These are phyloP conservation scores for Juncus inflexus DNA, from an alignment of 176 grass and related monocot genomes.

Conservation along the genomic window DNA sequence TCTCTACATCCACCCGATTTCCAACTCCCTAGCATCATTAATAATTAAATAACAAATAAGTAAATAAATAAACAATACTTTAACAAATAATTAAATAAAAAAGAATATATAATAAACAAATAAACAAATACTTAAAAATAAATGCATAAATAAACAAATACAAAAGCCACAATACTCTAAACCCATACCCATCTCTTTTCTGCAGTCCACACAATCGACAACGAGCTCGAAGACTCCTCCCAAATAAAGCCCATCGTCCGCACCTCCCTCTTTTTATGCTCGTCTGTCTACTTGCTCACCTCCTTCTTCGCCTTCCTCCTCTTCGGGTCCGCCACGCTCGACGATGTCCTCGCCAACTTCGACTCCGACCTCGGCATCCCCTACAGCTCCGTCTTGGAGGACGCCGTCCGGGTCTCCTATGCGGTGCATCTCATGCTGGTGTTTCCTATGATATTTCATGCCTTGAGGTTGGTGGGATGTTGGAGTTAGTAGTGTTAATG, in stretches of 20 bases:
- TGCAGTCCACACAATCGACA: conserved; percentile 84
- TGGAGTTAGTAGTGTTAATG: too few relatives aligned
- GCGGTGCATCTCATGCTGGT: conserved; percentile 90
- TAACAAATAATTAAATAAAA: too few relatives aligned
- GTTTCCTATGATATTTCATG: conserved; percentile 97
- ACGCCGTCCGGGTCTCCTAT: conserved; percentile 89
- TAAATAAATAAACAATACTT: too few relatives aligned
- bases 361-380: conserved; percentile 88
- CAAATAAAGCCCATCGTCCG: conserved; percentile 82
- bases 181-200: background rate
- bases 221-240: conserved; percentile 74
- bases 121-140: too few relatives aligned
- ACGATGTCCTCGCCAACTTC: conserved; percentile 88
- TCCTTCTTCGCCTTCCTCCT: conserved; percentile 93
- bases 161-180: too few relatives aligned
- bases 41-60: too few relatives aligned
- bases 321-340: conserved; percentile 70
- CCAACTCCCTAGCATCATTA: too few relatives aligned
- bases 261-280: conserved; percentile 62
- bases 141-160: too few relatives aligned
- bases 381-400: conserved; percentile 71
- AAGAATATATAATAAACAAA: too few relatives aligned
- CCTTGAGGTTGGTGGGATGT: conserved; percentile 32
- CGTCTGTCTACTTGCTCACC: conserved; percentile 73
- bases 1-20: too few relatives aligned